Percentiles rank a stretch among this genome's conserved stretches.
Conservation (phyloP, 176 grass and related monocot genomes). For the Miscanthus lutarioriparius region DNA sequence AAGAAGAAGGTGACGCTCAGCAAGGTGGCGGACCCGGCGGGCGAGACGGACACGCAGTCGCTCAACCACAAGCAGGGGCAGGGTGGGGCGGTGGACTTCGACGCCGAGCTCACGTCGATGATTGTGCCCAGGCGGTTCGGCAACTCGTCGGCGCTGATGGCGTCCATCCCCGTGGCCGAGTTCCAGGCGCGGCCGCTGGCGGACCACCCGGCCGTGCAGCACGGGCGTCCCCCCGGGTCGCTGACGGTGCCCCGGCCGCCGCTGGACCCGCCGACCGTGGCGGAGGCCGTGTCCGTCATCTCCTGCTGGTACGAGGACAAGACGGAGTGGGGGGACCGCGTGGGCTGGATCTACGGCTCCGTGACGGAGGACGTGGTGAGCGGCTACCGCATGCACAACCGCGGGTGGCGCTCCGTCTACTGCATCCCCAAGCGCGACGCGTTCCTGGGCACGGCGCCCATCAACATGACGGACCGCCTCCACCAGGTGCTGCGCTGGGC, state of each 20-base stretch:
- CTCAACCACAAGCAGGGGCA: conserved; percentile 25
- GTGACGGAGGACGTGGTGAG: conserved; percentile 97
- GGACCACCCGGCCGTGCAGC: conserved; percentile 72
- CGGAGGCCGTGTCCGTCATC: conserved; percentile 89
- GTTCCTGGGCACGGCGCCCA: conserved; percentile 89
- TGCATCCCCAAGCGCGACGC: conserved; percentile 96
- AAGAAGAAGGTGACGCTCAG: conserved; percentile 58
- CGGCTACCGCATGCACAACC: conserved; percentile 97
- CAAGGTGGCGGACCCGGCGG: neutral
- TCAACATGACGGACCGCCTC: conserved; percentile 85
- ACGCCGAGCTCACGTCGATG: conserved; percentile 59
- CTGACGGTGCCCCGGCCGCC: conserved; percentile 69
- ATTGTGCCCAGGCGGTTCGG: conserved; percentile 78
- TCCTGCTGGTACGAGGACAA: conserved; percentile 99
- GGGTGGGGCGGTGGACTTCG: conserved; percentile 60
- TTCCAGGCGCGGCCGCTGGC: conserved; percentile 84
- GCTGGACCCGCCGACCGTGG: conserved; percentile 75
- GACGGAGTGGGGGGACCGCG: conserved; percentile 98
- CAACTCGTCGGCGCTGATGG: conserved; percentile 72
- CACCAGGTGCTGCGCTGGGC: conserved; percentile 98
- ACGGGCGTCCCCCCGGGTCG: conserved; percentile 68
- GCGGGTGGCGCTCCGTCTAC: conserved; percentile 93
- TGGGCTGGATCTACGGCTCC: conserved; percentile 96
- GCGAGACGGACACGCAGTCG: conserved; percentile 61
- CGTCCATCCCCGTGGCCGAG: conserved; percentile 90